phyloP scores from a whole-genome alignment of 2,329 filamentous ascomycete species.

The Gaeumannomyces sp. region DNA sequence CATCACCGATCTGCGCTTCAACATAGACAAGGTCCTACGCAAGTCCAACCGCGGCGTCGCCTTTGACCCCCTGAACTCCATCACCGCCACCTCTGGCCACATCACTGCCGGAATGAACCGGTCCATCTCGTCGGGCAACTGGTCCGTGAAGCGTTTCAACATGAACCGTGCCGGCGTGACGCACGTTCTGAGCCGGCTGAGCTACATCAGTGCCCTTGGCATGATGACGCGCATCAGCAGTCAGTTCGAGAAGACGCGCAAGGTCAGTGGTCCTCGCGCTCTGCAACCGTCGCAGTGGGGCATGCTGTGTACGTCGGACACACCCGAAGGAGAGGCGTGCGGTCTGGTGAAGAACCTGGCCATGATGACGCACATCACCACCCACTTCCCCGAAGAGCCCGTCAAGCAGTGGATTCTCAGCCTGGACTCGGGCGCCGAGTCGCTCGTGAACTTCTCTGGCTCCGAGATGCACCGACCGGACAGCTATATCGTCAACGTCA shows the following conservation, averaged over 20 bases:
- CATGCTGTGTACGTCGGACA: conserved; percentile 96
- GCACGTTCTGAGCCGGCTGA: conserved; percentile 88
- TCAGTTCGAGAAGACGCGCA: conserved; percentile 98
- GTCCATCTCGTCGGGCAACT: conserved; percentile 95
- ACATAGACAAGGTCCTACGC: conserved; percentile 91
- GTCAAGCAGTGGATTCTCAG: conserved; percentile 82
- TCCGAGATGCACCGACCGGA: conserved; percentile 81
- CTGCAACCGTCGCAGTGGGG: conserved; percentile 96
- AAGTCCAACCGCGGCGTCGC: conserved; percentile 85
- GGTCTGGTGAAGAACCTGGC: conserved; percentile 97
- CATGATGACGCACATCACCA: conserved; percentile 98
- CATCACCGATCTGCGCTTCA: conserved; percentile 79
- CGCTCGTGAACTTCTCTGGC: conserved; percentile 64
- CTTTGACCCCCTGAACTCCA: conserved; percentile 79
- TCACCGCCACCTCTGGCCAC: conserved; percentile 75
- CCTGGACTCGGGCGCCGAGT: conserved; percentile 76
- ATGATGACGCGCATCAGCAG: conserved; percentile 99
- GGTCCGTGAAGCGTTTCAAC: conserved; percentile 95
- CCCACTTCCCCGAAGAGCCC: conserved; percentile 87
- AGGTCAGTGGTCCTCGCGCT: conserved; percentile 91
- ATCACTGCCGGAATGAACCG: conserved; percentile 93
- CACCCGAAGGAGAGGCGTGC: conserved; percentile 96
- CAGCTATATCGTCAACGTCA: conserved; percentile 86
- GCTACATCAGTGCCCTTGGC: conserved; percentile 91
- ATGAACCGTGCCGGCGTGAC: conserved; percentile 98